Base-by-base conservation (phyloP, 352 stramenopile species). In the Plasmopara muralis region DNA sequence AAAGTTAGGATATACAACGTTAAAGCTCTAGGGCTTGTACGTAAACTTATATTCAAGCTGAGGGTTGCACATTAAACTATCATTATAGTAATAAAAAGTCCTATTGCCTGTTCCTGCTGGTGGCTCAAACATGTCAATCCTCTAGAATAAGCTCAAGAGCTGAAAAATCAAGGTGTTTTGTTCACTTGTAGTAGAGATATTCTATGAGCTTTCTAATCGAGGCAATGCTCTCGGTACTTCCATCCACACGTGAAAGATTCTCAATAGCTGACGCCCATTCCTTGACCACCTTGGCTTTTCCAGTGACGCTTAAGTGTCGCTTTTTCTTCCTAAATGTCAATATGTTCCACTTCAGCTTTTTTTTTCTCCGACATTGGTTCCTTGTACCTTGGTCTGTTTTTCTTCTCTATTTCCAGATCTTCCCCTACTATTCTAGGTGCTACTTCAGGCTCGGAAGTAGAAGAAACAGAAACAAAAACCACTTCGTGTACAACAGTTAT, bases 281-380 rank as follows among this genome's bases (percentile, higher is more conserved):
- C 43, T 65, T 59, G 0, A 66, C 57, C 29, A 66, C 51, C 35
- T 62, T 56, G 16, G 61, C 61, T 69, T 69, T 41, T 69, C 57
- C 25, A 69, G 9, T 0, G 48, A 57, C 9, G 40, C 14, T 12
- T 16, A 33, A 57, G 33, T 0, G 5, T 14, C 25, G 41, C n/a
- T 30, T 49, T 37, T 4, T 43, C 51, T 25, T 52, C 31, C 9
- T 53, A 44, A n/a, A n/a, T n/a, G 14, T 15, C 42, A 12, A 6
- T 42, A 10, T 18, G 33, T 45, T 56, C 43, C 13, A 42, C 25
- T 18, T 66, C 52, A 0, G 37, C 31, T 41, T 63, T 63, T 47
- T 57, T 60, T 20, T 58, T 57, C 28, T 18, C 53, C 12, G 37
- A 29, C 4, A n/a, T 30, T n/a, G 12, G 6, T 15, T 41, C 35